Base-by-base conservation (phyloP, 148 eudicot species). In the Fagopyrum homotropicum region DNA sequence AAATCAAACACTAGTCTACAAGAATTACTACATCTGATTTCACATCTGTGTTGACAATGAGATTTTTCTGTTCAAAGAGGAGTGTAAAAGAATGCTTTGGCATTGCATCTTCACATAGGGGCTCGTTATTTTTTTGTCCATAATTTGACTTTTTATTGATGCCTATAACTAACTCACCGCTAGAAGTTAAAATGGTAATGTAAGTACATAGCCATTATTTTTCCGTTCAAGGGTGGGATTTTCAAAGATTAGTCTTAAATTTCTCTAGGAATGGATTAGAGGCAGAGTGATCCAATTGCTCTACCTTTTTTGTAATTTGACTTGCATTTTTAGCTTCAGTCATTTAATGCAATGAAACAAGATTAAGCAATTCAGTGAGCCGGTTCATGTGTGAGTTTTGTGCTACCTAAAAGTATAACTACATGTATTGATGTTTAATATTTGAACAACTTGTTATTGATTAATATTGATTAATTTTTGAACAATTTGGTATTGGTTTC, bases 21-120 rank as follows among this genome's bases (percentile, higher is more conserved):
- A 43, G 75, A 29, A 72, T 75, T 60, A 51, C 56, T 45, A 45
- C n/a, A 26, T 71, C 43, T 47, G 70, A 63, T 60, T 64, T 52
- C 26, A 44, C 45, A 15, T 73, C 48, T 40, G 26, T 52, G 45
- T 10, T 35, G 26, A 26, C 7, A 73, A 26, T 12, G 46, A 17
- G 10, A 40, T 30, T 54, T 73, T 50, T 29, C 43, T 48, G 19
- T 54, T 73, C 63, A 12, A 12, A 12, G 12, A 51, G 11, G 75
- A 4, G 61, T 52, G 22, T 40, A 35, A 51, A 73, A 5, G 47
- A 45, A 73, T 14, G 63, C 47, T 51, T 12, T 51, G 44, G 10
- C 63, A 35, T 35, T 35, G 40, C 40, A 35, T 35, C 40, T 35
- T 22, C 26, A 22, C 26, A 22, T 22, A 22, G 26, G 35, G 49